phyloP scores from a whole-genome alignment of 129 eudicot species.

The Sambucus nigra region DNA sequence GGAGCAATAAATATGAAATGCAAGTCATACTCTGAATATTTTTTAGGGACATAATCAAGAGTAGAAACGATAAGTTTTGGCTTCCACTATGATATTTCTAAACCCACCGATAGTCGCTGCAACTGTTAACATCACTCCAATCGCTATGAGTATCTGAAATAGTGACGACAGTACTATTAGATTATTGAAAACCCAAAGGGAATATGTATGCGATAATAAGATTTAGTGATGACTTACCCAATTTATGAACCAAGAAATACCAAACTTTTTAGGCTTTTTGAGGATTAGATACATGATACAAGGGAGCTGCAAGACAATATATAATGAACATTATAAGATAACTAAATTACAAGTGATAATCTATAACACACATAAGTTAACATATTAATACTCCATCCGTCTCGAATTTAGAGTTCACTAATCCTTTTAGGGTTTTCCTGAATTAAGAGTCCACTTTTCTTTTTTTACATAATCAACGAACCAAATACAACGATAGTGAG shows the following conservation, averaged over 20 bases:
- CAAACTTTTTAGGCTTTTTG: conserved; percentile 38
- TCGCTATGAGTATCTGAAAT: conserved; percentile 28
- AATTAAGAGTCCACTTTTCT: no score
- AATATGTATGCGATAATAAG: not conserved
- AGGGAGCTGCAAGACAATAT: conserved; percentile 39
- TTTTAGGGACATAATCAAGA: conserved; percentile 10
- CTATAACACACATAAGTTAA: no score
- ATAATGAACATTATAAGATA: no score
- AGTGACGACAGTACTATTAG: not conserved
- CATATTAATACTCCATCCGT: not conserved
- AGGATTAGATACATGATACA: conserved; percentile 45
- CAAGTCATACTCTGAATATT: no score
- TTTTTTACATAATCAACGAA: no score
- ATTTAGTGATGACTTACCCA: conserved; percentile 30
- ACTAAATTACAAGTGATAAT: no score
- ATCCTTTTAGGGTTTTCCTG: no score
- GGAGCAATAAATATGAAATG: no score
- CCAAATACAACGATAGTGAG: no score
- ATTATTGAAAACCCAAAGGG: not conserved
- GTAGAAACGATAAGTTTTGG: conserved; percentile 36
- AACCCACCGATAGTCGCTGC: conserved; percentile 40
- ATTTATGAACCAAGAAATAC: conserved; percentile 39
- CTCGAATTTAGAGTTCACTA: no score
- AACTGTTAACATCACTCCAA: conserved; percentile 33
- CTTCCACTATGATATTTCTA: conserved; percentile 29